phyloP scores from a whole-genome alignment of 371 early-diverging fungal genomes.

The Apophysomyces elegans region DNA sequence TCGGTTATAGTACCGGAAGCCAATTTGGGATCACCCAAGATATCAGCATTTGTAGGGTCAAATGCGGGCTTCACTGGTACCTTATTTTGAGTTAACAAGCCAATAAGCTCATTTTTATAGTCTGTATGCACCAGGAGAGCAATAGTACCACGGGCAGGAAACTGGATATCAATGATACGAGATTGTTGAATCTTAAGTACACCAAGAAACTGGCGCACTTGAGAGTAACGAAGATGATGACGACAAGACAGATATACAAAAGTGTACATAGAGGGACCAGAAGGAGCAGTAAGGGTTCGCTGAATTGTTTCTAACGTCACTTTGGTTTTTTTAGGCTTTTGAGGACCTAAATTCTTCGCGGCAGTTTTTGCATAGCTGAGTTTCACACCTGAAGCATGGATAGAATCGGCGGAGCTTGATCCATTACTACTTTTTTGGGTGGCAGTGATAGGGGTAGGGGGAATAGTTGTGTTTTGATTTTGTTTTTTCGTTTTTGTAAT shows the following conservation, averaged over 20 bases:
- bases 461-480: too few species aligned
- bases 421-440: too few species aligned
- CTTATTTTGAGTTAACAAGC: neutral
- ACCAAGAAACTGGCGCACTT: conserved; percentile 4
- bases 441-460: too few species aligned
- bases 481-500: too few species aligned
- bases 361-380: too few species aligned
- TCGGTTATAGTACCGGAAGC: neutral
- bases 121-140: neutral
- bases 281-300: too few species aligned
- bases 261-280: neutral
- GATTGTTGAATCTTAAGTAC: neutral
- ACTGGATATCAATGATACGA: conserved; percentile 15
- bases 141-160: conserved; percentile 12
- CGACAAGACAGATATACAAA: conserved; percentile 11
- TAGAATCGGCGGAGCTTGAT: too few species aligned
- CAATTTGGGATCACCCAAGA: conserved; percentile 10
- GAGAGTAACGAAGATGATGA: conserved; percentile 6
- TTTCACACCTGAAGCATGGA: too few species aligned
- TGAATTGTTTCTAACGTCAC: too few species aligned
- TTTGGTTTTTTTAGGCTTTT: too few species aligned
- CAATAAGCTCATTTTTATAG: neutral
- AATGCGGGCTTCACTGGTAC: neutral
- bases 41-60: neutral
- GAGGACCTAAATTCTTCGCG: too few species aligned